Evolutionary conservation across 2,329 filamentous ascomycete species (phyloP).

Genomic region (Pseudogymnoascus sp.): DNA sequence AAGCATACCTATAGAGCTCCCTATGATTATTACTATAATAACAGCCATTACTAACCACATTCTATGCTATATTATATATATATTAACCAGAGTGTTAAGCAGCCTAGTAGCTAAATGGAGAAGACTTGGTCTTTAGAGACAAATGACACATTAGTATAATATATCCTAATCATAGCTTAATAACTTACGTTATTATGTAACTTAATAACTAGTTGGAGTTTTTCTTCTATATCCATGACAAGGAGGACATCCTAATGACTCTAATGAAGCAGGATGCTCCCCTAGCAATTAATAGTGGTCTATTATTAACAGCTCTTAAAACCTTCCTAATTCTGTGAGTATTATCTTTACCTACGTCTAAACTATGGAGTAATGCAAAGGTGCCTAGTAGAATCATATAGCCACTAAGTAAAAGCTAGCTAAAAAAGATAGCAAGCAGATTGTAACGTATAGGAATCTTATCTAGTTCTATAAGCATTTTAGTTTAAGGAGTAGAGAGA

Average conservation of each 20-base stretch:
- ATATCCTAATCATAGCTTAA: not conserved
- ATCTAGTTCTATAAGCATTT: not conserved
- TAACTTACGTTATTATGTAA: not conserved
- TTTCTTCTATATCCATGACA: not conserved
- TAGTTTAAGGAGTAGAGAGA: not conserved
- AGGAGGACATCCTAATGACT: not conserved
- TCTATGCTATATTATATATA: not conserved
- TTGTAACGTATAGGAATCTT: constrained; percentile 13
- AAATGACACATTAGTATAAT: not conserved
- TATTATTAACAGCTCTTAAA: not conserved
- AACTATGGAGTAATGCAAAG: constrained; percentile 19
- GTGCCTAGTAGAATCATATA: constrained; percentile 26
- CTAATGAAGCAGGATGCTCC: not conserved
- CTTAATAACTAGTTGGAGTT: not conserved
- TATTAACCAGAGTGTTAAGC: not conserved
- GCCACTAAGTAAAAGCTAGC: constrained; percentile 23
- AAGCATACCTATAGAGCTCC: not conserved
- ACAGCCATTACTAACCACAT: not conserved
- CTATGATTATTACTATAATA: not conserved
- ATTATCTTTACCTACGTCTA: not conserved
- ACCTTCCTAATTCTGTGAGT: not conserved
- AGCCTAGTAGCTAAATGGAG: not conserved
- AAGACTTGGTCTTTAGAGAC: not conserved
- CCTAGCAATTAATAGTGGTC: not conserved
- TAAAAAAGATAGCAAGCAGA: constrained; percentile 24